A percentile compares a stretch with the other conserved stretches of the same genome.
These are phyloP conservation scores for Psilocybe mexicana DNA, from an alignment of 1,284 basidiomycete species.

Conservation along the genomic window DNA sequence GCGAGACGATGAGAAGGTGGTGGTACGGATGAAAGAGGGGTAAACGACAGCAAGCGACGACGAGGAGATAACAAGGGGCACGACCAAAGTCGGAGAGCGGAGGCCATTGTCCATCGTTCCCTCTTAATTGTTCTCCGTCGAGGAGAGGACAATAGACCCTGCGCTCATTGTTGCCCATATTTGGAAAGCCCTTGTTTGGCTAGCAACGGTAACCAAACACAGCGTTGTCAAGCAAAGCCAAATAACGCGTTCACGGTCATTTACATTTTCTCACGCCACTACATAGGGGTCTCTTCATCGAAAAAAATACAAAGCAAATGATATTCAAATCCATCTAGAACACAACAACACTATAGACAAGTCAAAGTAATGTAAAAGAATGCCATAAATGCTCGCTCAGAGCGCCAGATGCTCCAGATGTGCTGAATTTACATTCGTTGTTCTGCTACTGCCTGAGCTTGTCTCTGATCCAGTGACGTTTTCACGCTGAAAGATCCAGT, in stretches of 20 bases:
- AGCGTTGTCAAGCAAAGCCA: neutral
- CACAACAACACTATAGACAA: neutral
- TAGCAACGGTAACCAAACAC: neutral
- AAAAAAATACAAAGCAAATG: neutral
- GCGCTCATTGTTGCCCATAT: conserved; percentile 13
- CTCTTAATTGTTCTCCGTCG: conserved; percentile 5
- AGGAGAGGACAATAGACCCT: conserved; percentile 1
- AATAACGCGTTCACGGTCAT: neutral
- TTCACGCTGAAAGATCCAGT: no score
- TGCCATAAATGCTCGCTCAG: neutral
- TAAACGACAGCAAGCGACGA: conserved; percentile 3
- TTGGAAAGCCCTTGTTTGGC: conserved; percentile 1
- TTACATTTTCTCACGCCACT: neutral
- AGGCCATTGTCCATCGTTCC: conserved; percentile 9
- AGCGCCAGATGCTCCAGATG: neutral
- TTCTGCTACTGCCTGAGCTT: no score
- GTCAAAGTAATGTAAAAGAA: neutral
- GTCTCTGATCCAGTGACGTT: no score
- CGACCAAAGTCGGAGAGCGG: neutral
- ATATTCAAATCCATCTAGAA: neutral
- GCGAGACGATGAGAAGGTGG: conserved; percentile 15
- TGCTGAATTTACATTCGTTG: no score
- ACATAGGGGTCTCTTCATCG: neutral
- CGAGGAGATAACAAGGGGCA: conserved; percentile 2
- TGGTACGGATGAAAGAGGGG: conserved; percentile 16